Conservation (phyloP, 1,284 basidiomycete species). For the Leucoagaricus sp. region DNA sequence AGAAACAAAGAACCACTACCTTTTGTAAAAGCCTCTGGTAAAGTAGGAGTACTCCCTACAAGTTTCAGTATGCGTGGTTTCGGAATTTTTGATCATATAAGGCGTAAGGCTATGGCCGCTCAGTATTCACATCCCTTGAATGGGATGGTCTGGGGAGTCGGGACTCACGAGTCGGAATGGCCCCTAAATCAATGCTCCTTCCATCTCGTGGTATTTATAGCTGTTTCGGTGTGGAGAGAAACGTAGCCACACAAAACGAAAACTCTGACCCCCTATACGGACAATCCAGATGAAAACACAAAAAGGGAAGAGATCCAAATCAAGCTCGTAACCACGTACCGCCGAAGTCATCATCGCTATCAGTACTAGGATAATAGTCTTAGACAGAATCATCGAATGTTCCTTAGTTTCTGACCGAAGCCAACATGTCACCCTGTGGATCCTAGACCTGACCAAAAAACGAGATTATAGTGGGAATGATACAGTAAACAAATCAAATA, state of each 20-base stretch:
- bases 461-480: not conserved
- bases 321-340: not conserved
- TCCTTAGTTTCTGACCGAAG: not conserved
- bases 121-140: not conserved
- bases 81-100: not conserved
- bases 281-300: too few relatives aligned
- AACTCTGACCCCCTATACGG: not conserved
- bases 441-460: not conserved
- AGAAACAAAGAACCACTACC: too few relatives aligned
- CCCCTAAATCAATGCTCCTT: not conserved
- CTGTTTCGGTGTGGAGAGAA: not conserved
- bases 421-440: not conserved
- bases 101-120: not conserved
- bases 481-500: conserved; percentile 8
- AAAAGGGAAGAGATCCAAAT: conserved; percentile 5
- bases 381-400: not conserved
- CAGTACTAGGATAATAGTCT: not conserved
- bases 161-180: not conserved
- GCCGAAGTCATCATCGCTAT: not conserved
- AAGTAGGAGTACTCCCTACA: not conserved
- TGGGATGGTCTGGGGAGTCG: not conserved
- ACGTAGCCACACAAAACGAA: not conserved
- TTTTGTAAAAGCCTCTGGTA: not conserved
- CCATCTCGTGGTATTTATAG: not conserved
- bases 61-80: not conserved